These are phyloP conservation scores for Fagopyrum esculentum DNA, from an alignment of 148 eudicot species.

Conservation along the genomic window DNA sequence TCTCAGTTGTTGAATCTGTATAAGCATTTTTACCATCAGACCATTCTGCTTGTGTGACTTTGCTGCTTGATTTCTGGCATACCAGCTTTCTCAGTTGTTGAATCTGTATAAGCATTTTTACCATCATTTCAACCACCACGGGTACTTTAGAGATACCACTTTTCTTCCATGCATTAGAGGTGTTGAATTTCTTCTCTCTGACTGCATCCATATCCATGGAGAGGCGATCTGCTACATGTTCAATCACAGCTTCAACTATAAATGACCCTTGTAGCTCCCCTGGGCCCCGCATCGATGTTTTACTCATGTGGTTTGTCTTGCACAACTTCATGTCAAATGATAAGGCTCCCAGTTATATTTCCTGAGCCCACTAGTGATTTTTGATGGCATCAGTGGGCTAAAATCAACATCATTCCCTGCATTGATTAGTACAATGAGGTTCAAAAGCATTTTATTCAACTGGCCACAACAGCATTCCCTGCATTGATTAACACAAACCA, in stretches of 20 bases:
- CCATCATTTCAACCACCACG: no score
- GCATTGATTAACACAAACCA: no score
- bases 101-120: no score
- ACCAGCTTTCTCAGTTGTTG: no score
- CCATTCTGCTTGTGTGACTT: no score
- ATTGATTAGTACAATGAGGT: conserved; percentile 51
- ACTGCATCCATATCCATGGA: conserved; percentile 58
- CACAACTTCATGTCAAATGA: conserved; percentile 70
- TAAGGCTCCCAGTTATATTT: conserved; percentile 85
- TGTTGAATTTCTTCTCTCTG: conserved; percentile 53
- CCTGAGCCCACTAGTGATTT: conserved; percentile 38
- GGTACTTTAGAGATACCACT: conserved; percentile 76
- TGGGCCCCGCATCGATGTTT: conserved; percentile 87
- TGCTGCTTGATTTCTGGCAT: no score
- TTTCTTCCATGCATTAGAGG: conserved; percentile 53
- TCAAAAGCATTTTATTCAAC: no score
- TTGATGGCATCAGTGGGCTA: conserved; percentile 52
- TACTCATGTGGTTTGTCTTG: conserved; percentile 70
- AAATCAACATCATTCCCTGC: conserved; percentile 55
- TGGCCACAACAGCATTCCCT: no score
- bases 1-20: no score
- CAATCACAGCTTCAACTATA: conserved; percentile 78
- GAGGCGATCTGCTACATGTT: conserved; percentile 66
- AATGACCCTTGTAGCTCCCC: conserved; percentile 77
- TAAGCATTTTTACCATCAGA: no score